Evolutionary conservation across 306 rosid species (phyloP), one percentile per base, ranked within the genome.

Genomic region (Inga leiocalycina): DNA sequence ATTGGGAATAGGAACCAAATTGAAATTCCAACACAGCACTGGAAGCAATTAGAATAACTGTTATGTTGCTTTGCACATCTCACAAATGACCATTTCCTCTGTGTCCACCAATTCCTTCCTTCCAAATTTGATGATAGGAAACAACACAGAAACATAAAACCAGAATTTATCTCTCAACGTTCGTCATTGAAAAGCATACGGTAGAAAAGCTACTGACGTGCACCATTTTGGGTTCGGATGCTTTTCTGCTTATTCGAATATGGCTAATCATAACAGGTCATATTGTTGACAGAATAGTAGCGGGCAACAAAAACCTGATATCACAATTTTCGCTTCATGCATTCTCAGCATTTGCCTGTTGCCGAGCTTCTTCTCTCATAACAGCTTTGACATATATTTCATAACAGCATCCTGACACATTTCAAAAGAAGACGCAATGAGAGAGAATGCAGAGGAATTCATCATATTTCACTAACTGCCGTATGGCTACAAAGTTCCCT

Each of bases 361-460:
- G 70, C 72, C 90, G 79, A 49, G 91, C 84, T 68, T 89, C 94
- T 81, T 86, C 85, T 66, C 89, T 87, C 88, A 74, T 84, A 37
- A 82, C 80, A 6, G 85, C 88, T 84, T 35, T 92, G 34, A 89
- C 87, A 43, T 89, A 88, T 77, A 92, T 86, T 91, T 91, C 94
- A 37, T 91, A 91, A 86, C 89, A 85, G 87, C 86, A 82, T 22
- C 93, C 92, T 89, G 87, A 80, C 65, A 81, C 79, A 74, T 81
- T 57, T 27, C 8, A 35, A 77, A 70, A 46, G 39, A 37, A 75
- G n/a, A 37, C 10, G 10, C 10, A 5, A 59, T 39, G 66, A 52
- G 34, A 3, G 24, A 20, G 24, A 20, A 16, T 52, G 22, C 2
- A 52, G 10, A 52, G 22, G 22, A 52, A 17, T 17, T 52, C 22